phyloP scores from a whole-genome alignment of 176 grass and related monocot genomes.

The Oryza nivara region DNA sequence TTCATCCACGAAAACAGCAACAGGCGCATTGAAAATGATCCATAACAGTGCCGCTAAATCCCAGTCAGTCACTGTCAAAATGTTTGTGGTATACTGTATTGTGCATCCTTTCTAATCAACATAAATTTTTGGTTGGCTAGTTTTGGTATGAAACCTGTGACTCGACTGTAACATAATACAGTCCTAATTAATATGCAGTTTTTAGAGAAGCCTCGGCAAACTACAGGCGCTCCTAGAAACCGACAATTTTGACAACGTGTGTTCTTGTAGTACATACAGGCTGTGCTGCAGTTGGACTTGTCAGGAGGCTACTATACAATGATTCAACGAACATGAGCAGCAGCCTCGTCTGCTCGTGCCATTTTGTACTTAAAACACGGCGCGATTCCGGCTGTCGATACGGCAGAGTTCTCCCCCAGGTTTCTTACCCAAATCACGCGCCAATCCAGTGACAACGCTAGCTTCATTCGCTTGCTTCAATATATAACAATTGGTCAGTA shows the following conservation, averaged over 20 bases:
- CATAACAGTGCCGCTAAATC: too few relatives aligned
- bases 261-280: too few relatives aligned
- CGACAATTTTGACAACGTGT: not conserved
- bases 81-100: too few relatives aligned
- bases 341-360: not conserved
- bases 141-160: too few relatives aligned
- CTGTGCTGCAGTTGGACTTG: not conserved
- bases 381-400: not conserved
- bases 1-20: too few relatives aligned
- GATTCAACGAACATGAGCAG: not conserved
- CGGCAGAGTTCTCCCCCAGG: slow-evolving; percentile 5
- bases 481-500: not conserved
- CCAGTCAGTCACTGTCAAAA: too few relatives aligned
- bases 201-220: not conserved
- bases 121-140: too few relatives aligned
- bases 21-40: too few relatives aligned
- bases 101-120: too few relatives aligned
- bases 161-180: too few relatives aligned
- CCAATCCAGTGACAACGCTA: not conserved
- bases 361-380: slow-evolving; percentile 16
- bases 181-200: not conserved
- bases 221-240: not conserved
- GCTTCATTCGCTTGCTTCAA: too few relatives aligned
- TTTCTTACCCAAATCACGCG: not conserved
- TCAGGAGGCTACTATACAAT: slow-evolving; percentile 1